Base-by-base conservation (phyloP, 176 grass and related monocot species). In the Dendrocalamus sinicus region DNA sequence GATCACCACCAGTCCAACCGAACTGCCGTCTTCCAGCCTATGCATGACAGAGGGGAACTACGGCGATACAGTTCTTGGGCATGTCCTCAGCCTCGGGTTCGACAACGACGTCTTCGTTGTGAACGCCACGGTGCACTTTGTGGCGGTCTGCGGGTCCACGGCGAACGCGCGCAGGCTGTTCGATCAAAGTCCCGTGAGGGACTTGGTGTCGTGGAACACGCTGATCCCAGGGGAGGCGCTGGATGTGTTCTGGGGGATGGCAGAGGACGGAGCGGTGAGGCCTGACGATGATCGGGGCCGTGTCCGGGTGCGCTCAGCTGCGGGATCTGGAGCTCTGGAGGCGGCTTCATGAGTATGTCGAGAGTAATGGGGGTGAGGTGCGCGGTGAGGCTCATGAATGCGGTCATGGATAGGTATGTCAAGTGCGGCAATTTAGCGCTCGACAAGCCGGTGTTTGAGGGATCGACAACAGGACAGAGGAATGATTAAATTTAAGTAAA, bases 351-450 rank as follows among this genome's bases (percentile, higher is more conserved):
- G 46, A 4, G 1, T 87, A 77, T 12, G 70, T 90, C 40, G 81
- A 91, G 69, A 81, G 71, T 8, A 47, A 79, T 3, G 32, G 78
- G 78, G 50, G 83, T 94, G 37, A 67, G 80, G 13, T 80, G 55
- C 58, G 94, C 86, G 0, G 83, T 92, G 78, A 82, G 58, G 47
- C 39, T 91, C 67, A 76, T 76, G 40, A 91, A 94, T 32, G 53
- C 70, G 6, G 43, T 94, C 0, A 94, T 91, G 84, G 89, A 94
- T 62, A 89, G 91, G 92, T 91, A 94, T 67, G 73, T 91, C 19
- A 94, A 91, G 3, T 94, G 89, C 39, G 84, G 81, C 7, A 70
- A 50, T 66, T 79, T 94, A 17, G 87, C 89, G 51, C 73, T 64
- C 15, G 87, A 84, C 12, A 71, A 85, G 52, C 61, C 46, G 3